Conservation (phyloP, 345 rosid species). For the Atalantia buxifolia region DNA sequence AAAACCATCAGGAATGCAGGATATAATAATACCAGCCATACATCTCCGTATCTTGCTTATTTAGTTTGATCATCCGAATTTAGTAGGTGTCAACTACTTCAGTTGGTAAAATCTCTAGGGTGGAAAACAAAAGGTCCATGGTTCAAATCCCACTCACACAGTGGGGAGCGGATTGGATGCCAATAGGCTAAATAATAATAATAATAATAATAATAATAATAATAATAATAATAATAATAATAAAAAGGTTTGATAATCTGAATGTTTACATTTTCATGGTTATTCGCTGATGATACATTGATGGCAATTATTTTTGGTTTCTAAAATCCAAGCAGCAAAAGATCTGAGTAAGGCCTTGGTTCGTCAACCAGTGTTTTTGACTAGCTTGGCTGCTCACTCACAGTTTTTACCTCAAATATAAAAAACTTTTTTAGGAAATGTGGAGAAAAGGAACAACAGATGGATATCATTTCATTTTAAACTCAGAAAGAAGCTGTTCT, state of each 20-base stretch:
- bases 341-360: not conserved
- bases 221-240: too few relatives aligned
- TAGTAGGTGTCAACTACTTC: too few relatives aligned
- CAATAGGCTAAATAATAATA: too few relatives aligned
- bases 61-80: not conserved
- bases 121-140: too few relatives aligned
- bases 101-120: too few relatives aligned
- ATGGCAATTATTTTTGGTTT: not conserved
- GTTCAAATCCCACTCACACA: too few relatives aligned
- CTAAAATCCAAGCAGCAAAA: not conserved
- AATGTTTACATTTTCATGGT: not conserved
- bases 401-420: not conserved
- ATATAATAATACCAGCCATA: not conserved
- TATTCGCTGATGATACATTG: not conserved
- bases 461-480: not conserved
- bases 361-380: not conserved
- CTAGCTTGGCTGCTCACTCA: not conserved
- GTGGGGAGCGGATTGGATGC: too few relatives aligned
- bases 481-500: conserved; percentile 11
- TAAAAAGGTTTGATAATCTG: not conserved
- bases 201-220: too few relatives aligned
- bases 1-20: not conserved
- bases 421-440: not conserved
- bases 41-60: not conserved
- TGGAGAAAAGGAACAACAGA: not conserved